phyloP scores from a whole-genome alignment of 345 rosid species.

The Salix arbutifolia region DNA sequence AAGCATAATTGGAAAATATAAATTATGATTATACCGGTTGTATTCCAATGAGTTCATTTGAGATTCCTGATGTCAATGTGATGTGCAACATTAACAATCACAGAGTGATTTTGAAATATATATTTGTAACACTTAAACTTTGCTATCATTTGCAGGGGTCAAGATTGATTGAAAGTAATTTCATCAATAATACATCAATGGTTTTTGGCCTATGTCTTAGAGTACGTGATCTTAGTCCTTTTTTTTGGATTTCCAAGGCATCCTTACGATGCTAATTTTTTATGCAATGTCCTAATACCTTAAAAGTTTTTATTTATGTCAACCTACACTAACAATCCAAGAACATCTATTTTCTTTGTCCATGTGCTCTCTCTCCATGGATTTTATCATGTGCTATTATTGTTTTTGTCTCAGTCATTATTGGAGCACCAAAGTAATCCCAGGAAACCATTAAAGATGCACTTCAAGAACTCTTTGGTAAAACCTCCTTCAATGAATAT shows the following conservation, averaged over 20 bases:
- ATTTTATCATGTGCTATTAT: constrained; percentile 3
- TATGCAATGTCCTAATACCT: background rate
- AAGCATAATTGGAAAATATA: background rate
- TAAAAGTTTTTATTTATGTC: background rate
- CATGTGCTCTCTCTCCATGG: background rate
- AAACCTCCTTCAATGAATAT: background rate
- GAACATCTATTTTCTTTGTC: background rate
- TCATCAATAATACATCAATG: constrained; percentile 92
- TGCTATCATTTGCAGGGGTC: constrained; percentile 59
- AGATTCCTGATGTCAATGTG: background rate
- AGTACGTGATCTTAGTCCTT: constrained; percentile 41
- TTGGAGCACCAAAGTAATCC: constrained; percentile 89
- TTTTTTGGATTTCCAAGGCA: constrained; percentile 13
- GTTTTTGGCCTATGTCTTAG: constrained; percentile 82
- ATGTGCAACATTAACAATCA: background rate
- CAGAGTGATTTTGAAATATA: background rate
- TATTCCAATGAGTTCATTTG: background rate
- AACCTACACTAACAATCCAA: too few relatives aligned
- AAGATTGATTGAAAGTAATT: constrained; percentile 85
- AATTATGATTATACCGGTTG: too few relatives aligned
- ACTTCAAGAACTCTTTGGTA: constrained; percentile 88
- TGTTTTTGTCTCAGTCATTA: constrained; percentile 49
- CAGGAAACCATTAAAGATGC: constrained; percentile 79
- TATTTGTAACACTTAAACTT: constrained; percentile 4
- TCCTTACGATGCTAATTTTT: constrained; percentile 5